Base-by-base conservation (phyloP, 1,284 basidiomycete species). In the Austroboletus novae-zelandiae region DNA sequence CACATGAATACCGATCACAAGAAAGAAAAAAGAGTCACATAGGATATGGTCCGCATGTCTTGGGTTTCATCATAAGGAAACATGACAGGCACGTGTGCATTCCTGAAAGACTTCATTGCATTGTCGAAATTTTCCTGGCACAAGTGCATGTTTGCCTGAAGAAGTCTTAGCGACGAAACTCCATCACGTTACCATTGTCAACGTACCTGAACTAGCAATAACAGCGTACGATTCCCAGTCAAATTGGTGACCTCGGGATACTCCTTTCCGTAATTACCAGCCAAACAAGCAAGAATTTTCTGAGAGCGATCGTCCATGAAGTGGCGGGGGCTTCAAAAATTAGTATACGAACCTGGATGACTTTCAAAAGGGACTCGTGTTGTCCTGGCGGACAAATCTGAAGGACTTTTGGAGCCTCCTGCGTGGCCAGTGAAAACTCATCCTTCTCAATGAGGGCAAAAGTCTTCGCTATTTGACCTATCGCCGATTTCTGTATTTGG, bases 91-190 rank as follows among this genome's bases (percentile, higher is more conserved):
- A 42, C 40, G 29, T 36, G 39, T 13, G 43, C 43, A 11, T 43
- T 31, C 35, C 13, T 31, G 14, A 45, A 37, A 17, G 49, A 45
- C 15, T 42, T 17, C 40, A 31, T 37, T 10, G 49, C 49, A 25
- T 8, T 25, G 9, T 46, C 43, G 14, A 45, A 50, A 3, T 46
- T 18, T 1, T 31, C 15, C 30, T 36, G 17, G 4, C 18, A 15
- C 15, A 50, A 17, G 34, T 50, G 27, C 40, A 50, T 46, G 20
- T 50, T 50, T 31, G 49, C 39, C 49, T 50, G 7, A 25, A 15
- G 10, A 45, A 32, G n/a, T 8, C 15, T 15, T 13, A 34, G n/a
- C 4, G 18, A 17, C 1, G 6, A 15, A 34, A 15, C 6, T 23
- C 5, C 4, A 2, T 18, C n/a, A 3, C 15, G 17, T 37, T 11